These are phyloP conservation scores for Nidula microcarpa DNA, from an alignment of 768 basidiomycete species.

Conservation along the genomic window DNA sequence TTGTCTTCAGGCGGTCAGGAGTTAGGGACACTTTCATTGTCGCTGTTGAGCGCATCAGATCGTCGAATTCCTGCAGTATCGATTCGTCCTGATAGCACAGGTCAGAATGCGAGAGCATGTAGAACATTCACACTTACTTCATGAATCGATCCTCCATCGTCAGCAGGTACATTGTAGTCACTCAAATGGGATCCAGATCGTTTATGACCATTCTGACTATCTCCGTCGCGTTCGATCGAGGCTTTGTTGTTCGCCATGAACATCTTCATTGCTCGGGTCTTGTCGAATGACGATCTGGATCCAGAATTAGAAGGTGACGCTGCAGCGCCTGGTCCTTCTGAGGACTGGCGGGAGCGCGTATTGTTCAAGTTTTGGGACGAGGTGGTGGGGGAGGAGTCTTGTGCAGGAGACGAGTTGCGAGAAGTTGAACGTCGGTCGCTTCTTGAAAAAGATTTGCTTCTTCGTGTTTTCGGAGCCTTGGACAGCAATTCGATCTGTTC, in stretches of 20 bases:
- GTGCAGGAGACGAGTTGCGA: constrained; percentile 43
- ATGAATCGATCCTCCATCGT: constrained; percentile 19
- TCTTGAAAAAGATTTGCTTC: constrained; percentile 68
- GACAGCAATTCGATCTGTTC: constrained; percentile 73
- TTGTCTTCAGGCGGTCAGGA: constrained; percentile 87
- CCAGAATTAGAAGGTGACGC: constrained; percentile 18
- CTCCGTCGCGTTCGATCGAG: constrained; percentile 34
- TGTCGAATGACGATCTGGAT: constrained; percentile 62
- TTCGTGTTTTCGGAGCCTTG: constrained; percentile 50
- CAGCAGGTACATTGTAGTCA: constrained; percentile 36
- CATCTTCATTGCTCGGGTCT: constrained; percentile 57
- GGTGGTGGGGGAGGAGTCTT: constrained; percentile 31
- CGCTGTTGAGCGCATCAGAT: constrained; percentile 82
- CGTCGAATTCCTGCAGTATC: constrained; percentile 82
- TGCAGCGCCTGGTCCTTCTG: constrained; percentile 27
- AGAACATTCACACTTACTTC: constrained; percentile 26
- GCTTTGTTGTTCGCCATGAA: constrained; percentile 38
- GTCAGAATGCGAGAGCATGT: too few species aligned
- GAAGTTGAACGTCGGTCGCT: constrained; percentile 43
- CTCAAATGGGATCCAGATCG: constrained; percentile 41
- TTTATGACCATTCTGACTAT: constrained; percentile 46
- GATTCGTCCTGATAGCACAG: constrained; percentile 34
- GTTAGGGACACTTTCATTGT: constrained; percentile 97
- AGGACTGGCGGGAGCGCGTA: constrained; percentile 33
- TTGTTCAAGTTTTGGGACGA: constrained; percentile 18